A percentile compares a stretch with the other conserved stretches of the same genome.
Evolutionary conservation across 352 stramenopile species (phyloP).

Genomic region (Elongisporangium undulatum): DNA sequence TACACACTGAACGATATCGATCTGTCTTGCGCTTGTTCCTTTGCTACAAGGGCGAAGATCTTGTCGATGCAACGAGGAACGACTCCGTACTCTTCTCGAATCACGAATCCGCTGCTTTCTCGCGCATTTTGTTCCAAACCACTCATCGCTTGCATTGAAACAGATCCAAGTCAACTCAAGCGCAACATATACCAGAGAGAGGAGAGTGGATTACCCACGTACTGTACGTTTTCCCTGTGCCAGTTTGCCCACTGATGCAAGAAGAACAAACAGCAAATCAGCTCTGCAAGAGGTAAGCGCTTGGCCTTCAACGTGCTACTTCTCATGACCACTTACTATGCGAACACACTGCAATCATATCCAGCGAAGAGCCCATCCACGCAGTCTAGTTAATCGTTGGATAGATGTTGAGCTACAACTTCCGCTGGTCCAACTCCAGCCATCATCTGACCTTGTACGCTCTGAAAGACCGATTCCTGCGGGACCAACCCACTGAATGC

Average conservation of each 20-base stretch:
- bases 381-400: constrained; percentile 29
- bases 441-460: constrained; percentile 39
- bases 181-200: background rate
- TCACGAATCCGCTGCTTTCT: constrained; percentile 7
- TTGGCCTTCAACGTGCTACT: background rate
- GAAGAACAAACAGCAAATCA: background rate
- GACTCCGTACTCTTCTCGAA: constrained; percentile 34
- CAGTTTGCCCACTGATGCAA: constrained; percentile 48
- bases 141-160: constrained; percentile 45
- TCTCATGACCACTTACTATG: constrained; percentile 35
- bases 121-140: constrained; percentile 25
- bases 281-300: constrained; percentile 2
- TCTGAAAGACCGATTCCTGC: constrained; percentile 45
- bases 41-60: constrained; percentile 43
- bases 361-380: constrained; percentile 51
- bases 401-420: background rate
- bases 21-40: constrained; percentile 8
- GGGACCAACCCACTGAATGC: constrained; percentile 32
- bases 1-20: constrained; percentile 43
- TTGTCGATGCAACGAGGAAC: constrained; percentile 52
- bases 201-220: constrained; percentile 2
- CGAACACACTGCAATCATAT: constrained; percentile 71
- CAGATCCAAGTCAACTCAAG: background rate
- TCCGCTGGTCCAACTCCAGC: background rate
- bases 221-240: constrained; percentile 71